Evolutionary conservation across 352 stramenopile species (phyloP), one percentile per base, ranked within the genome.

Genomic region (Pythium plurisporium): DNA sequence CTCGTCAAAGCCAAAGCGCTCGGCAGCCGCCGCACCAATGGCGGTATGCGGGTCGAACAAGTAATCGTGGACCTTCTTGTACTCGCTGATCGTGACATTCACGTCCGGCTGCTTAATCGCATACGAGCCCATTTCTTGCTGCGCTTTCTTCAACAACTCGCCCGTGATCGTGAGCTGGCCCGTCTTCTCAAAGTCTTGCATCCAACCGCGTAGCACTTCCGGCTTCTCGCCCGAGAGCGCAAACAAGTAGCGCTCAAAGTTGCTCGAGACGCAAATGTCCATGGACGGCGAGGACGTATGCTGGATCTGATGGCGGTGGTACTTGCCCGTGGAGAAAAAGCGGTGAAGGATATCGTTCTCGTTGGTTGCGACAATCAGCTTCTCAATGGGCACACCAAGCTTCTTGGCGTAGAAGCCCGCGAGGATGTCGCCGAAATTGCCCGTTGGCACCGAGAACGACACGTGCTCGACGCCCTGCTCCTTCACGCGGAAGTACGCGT

Each of bases 171-270:
- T 98, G 26, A 99, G 84, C 67, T 98, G 83, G 5, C 91, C 89
- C 5, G 91, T 98, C 45, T 81, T 70, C 76, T 99, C 96, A 69
- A 99, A 99, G 17, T 63, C 74, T 34, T 88, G 73, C 94, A 99
- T 99, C 94, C 95, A 98, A 20, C 79, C 73, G 22, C 82, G 74
- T 47, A 99, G 67, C 26, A 91, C 78, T n/a, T 69, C 70, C 11
- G 92, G 52, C 69, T 99, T 87, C 60, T 99, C 94, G n/a, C 92
- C 96, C 20, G 82, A 79, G 23, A 99, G 76, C 59, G 96, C 89
- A 65, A 98, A 99, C 2, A 99, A 77, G 76, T 98, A 99, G 23
- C 97, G 82, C 73, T 99, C 97, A 76, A 99, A 99, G 82, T 99
- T 99, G 62, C 90, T 98, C 38, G 91, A 98, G 6, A 99, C 96